A percentile compares a stretch with the other conserved stretches of the same genome.
Evolutionary conservation across 257 asterid genomes (phyloP).

Genomic region (Nicotiana obtusifolia): DNA sequence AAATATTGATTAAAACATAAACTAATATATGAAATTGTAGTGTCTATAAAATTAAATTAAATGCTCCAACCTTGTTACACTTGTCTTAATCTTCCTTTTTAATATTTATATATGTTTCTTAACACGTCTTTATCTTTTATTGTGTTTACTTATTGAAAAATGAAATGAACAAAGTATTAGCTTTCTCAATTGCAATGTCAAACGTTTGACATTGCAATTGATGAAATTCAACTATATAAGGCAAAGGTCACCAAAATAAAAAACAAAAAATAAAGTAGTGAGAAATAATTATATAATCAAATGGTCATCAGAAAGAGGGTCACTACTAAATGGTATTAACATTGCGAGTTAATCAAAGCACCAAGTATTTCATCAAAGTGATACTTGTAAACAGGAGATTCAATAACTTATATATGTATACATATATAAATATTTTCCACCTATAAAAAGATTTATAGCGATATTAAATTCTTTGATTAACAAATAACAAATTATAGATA

Average conservation of each 20-base stretch:
- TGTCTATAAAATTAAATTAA: background rate
- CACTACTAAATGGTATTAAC: background rate
- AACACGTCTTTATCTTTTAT: background rate
- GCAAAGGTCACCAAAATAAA: background rate
- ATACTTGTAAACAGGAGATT: too few relatives aligned
- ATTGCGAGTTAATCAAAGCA: too few relatives aligned
- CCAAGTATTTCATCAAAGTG: too few relatives aligned
- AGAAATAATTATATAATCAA: too few relatives aligned
- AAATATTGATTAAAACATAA: background rate
- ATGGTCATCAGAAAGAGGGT: background rate
- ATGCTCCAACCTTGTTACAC: background rate
- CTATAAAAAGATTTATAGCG: too few relatives aligned
- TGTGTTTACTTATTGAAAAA: background rate
- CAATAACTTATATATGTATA: too few relatives aligned
- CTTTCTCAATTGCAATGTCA: background rate
- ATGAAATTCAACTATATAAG: too few relatives aligned
- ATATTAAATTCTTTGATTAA: too few relatives aligned
- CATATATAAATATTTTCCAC: too few relatives aligned
- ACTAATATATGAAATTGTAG: background rate
- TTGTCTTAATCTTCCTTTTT: background rate
- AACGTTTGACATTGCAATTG: background rate
- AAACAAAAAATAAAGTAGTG: too few relatives aligned
- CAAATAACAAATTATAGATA: too few relatives aligned
- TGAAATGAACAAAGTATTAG: background rate
- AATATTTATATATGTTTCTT: background rate